Evolutionary conservation across 2,329 filamentous ascomycete species (phyloP).

Genomic region (Colletotrichum godetiae): DNA sequence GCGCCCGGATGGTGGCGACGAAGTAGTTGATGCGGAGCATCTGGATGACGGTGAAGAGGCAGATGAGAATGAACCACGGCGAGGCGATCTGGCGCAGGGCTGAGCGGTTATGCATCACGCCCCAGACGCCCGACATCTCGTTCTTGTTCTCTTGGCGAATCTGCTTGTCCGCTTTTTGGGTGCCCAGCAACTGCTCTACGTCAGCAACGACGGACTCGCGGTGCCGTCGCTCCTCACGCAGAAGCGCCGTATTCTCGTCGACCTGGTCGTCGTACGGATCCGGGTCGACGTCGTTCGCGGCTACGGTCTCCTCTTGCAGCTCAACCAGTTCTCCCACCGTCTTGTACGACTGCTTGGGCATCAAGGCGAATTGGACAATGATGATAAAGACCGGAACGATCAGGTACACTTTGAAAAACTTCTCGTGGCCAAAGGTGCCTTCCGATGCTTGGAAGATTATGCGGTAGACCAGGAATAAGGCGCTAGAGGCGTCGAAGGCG

Average conservation of each 20-base stretch:
- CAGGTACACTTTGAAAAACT: slow-evolving; percentile 80
- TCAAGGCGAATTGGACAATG: slow-evolving; percentile 74
- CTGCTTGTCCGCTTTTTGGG: slow-evolving; percentile 70
- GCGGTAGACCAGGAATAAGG: slow-evolving; percentile 80
- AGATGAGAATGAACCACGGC: slow-evolving; percentile 88
- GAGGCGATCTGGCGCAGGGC: slow-evolving; percentile 79
- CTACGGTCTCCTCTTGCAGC: slow-evolving; percentile 69
- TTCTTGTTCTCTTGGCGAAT: slow-evolving; percentile 74
- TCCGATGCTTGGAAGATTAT: slow-evolving; percentile 72
- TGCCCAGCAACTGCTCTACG: slow-evolving; percentile 79
- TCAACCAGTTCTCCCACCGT: slow-evolving; percentile 85
- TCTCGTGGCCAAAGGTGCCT: slow-evolving; percentile 67
- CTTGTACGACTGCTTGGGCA: slow-evolving; percentile 84
- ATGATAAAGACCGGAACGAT: slow-evolving; percentile 75
- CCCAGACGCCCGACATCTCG: slow-evolving; percentile 83
- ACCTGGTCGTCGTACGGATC: slow-evolving; percentile 64
- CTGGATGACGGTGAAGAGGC: slow-evolving; percentile 81
- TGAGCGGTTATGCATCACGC: slow-evolving; percentile 80
- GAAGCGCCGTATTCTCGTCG: slow-evolving; percentile 66
- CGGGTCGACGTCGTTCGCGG: slow-evolving; percentile 43
- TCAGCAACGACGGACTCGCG: slow-evolving; percentile 74
- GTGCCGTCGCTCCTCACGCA: slow-evolving; percentile 66
- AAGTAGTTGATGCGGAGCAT: slow-evolving; percentile 93
- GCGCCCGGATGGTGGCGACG: slow-evolving; percentile 84
- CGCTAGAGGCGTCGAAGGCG: slow-evolving; percentile 85